Evolutionary conservation across 306 rosid genomes (phyloP).

Genomic region (Ormosia emarginata): DNA sequence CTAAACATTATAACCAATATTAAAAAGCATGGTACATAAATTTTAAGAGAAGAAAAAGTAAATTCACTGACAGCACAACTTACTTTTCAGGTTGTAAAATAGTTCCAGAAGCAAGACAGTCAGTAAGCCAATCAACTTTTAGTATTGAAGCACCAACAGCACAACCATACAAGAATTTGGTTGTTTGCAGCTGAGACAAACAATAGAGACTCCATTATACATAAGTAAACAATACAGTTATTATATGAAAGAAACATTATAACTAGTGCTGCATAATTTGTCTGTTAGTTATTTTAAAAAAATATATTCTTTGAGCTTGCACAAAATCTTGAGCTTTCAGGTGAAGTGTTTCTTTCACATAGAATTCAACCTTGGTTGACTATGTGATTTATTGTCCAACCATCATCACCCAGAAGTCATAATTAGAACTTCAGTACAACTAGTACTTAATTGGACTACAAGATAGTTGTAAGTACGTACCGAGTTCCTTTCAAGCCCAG

Average conservation of each 20-base stretch:
- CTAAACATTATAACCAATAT: not conserved
- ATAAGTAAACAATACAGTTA: not conserved
- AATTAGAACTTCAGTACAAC: not conserved
- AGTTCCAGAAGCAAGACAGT: slow-evolving; percentile 63
- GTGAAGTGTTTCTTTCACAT: not conserved
- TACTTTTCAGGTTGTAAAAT: slow-evolving; percentile 70
- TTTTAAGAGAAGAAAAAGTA: not conserved
- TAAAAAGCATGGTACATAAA: not conserved
- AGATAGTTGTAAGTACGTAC: not conserved
- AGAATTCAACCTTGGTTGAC: not conserved
- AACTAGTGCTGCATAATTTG: not conserved
- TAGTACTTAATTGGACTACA: not conserved
- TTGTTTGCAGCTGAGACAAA: slow-evolving; percentile 68
- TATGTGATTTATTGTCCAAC: not conserved
- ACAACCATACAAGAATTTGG: slow-evolving; percentile 87
- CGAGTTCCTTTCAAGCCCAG: not conserved
- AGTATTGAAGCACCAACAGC: slow-evolving; percentile 72
- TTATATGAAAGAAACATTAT: not conserved
- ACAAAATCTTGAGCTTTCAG: not conserved
- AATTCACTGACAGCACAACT: slow-evolving; percentile 32
- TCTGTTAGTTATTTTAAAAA: not conserved
- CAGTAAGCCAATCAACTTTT: slow-evolving; percentile 68
- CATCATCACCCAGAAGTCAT: not conserved
- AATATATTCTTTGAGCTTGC: not conserved
- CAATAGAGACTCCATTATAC: slow-evolving; percentile 21